These are phyloP conservation scores for Chlorella sp. DNA, from an alignment of 139 green algal genomes.

Conservation along the genomic window DNA sequence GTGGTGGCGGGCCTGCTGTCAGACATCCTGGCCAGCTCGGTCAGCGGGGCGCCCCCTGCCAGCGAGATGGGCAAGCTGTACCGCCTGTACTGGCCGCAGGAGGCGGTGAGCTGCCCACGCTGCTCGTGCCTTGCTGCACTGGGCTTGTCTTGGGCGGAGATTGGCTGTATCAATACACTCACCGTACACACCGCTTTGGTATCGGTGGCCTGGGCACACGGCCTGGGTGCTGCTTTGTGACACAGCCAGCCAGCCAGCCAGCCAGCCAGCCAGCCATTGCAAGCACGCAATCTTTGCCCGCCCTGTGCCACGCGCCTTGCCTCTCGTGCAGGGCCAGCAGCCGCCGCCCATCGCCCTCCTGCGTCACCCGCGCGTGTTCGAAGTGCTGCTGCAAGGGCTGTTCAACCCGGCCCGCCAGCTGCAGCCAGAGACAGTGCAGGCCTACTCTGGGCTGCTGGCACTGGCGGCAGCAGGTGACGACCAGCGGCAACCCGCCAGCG, in stretches of 20 bases:
- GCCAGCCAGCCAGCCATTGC: not conserved
- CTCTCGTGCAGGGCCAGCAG: slow-evolving; percentile 6
- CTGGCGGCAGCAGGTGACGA: slow-evolving; percentile 51
- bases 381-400: slow-evolving; percentile 45
- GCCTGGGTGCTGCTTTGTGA: too few species aligned
- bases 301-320: too few species aligned
- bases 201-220: too few species aligned
- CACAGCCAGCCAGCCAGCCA: not conserved
- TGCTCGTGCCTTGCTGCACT: not conserved
- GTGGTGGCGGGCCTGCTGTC: slow-evolving; percentile 20
- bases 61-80: slow-evolving; percentile 42
- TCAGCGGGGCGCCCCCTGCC: slow-evolving; percentile 16
- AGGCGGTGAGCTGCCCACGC: not conserved
- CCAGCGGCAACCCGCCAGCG: not conserved
- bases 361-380: slow-evolving; percentile 53
- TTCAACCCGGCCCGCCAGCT: slow-evolving; percentile 40
- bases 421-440: slow-evolving; percentile 25
- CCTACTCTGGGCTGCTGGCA: slow-evolving; percentile 41
- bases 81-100: slow-evolving; percentile 40
- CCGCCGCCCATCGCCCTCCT: slow-evolving; percentile 41
- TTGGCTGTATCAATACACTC: too few species aligned
- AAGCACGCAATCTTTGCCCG: not conserved
- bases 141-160: too few species aligned
- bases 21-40: slow-evolving; percentile 36
- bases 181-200: too few species aligned